phyloP scores from a whole-genome alignment of 78 protist species.

The Paulinella micropora region DNA sequence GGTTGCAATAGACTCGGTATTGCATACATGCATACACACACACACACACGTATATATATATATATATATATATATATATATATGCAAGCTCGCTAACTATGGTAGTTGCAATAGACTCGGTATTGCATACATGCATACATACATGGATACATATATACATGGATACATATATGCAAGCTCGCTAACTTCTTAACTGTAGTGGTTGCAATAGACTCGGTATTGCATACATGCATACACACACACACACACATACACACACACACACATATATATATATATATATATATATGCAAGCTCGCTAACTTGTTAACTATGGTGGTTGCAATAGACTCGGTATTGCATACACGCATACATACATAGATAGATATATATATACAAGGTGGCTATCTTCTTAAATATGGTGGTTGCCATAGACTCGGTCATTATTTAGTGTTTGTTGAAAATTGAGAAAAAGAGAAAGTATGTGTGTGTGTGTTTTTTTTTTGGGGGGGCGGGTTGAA shows the following conservation, averaged over 20 bases:
- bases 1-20: too few relatives aligned
- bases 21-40: too few relatives aligned
- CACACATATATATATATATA: too few relatives aligned
- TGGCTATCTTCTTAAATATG: not conserved
- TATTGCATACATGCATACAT: too few relatives aligned
- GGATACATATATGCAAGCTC: not conserved
- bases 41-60: not conserved
- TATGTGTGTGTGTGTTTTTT: too few relatives aligned
- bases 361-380: not conserved
- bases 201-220: not conserved
- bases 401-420: not conserved
- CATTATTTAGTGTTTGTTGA: not conserved
- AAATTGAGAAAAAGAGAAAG: not conserved
- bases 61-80: not conserved
- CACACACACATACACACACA: not conserved
- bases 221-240: not conserved
- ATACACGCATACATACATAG: not conserved
- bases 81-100: too few relatives aligned
- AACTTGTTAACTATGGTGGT: not conserved
- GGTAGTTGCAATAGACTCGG: too few relatives aligned
- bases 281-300: not conserved
- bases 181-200: not conserved
- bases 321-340: not conserved
- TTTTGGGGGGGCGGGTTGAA: too few relatives aligned
- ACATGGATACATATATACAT: not conserved